Conservation (phyloP, 2,329 filamentous ascomycete genomes). For the Colletotrichum simmondsii region DNA sequence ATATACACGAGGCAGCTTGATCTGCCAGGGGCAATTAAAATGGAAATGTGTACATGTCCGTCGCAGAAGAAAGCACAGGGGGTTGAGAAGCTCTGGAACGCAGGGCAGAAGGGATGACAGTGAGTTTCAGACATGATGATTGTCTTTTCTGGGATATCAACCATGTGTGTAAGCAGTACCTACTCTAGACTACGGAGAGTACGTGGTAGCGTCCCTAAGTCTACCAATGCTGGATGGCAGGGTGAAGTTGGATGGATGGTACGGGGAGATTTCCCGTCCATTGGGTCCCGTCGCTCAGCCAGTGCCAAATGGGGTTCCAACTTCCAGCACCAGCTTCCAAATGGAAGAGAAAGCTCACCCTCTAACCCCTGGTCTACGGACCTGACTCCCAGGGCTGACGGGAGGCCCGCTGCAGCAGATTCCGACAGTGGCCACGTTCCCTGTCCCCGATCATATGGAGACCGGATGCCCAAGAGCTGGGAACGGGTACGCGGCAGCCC, state of each 20-base stretch:
- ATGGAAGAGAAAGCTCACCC: neutral
- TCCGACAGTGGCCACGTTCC: constrained; percentile 27
- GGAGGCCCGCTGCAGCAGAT: neutral
- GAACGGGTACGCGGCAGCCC: constrained; percentile 29
- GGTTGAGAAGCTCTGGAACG: constrained; percentile 1
- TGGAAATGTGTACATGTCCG: neutral
- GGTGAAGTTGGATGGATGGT: too few relatives aligned
- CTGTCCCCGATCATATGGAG: constrained; percentile 10
- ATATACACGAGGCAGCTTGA: constrained; percentile 24
- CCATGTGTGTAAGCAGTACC: neutral
- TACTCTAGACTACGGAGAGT: too few relatives aligned
- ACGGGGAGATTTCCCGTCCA: too few relatives aligned
- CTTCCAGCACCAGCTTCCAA: neutral
- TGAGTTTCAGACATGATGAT: neutral
- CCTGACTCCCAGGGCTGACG: constrained; percentile 12
- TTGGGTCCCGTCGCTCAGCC: too few relatives aligned
- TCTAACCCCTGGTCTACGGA: neutral
- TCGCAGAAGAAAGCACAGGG: constrained; percentile 2
- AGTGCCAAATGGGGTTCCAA: neutral
- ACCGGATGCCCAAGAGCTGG: constrained; percentile 5
- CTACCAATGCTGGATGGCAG: neutral
- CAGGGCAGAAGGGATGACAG: neutral
- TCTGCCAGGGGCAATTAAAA: constrained; percentile 18
- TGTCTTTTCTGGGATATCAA: neutral
- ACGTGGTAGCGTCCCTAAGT: neutral